Percentiles rank a stretch among this genome's conserved stretches.
Conservation (phyloP, 1,284 basidiomycete genomes). For the Tylopilus orsonianus region DNA sequence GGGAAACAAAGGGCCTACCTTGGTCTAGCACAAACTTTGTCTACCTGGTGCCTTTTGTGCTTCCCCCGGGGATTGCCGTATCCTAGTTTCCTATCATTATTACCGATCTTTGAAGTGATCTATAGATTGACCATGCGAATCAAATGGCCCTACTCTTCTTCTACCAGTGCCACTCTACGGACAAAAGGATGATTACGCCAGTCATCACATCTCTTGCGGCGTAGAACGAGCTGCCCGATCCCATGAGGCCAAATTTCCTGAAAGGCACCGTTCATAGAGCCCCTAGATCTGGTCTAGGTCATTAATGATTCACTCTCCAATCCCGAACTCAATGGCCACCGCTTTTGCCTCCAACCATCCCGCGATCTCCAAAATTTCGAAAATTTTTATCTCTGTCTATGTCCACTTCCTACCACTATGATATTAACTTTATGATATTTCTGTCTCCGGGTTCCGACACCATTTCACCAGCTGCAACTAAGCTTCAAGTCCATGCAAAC, state of each 20-base stretch:
- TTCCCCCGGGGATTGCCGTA: not conserved
- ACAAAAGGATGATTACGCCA: not conserved
- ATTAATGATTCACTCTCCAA: constrained; percentile 4
- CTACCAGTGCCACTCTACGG: constrained; percentile 15
- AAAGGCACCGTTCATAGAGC: constrained; percentile 11
- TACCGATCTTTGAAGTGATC: too few species aligned
- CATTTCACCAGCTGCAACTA: not conserved
- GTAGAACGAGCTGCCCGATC: not conserved
- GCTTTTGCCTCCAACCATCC: constrained; percentile 22
- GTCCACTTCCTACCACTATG: not conserved
- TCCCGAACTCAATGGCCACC: not conserved
- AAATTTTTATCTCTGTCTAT: constrained; percentile 15
- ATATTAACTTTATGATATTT: constrained; percentile 17
- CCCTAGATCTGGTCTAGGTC: constrained; percentile 12
- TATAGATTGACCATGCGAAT: constrained; percentile 1
- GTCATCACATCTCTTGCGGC: constrained; percentile 14
- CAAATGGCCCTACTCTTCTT: constrained; percentile 10
- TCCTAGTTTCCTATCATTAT: too few species aligned
- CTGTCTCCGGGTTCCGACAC: not conserved
- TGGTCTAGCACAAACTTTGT: not conserved
- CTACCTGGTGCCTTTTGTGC: not conserved
- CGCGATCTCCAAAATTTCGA: constrained; percentile 18
- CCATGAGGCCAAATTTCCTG: constrained; percentile 2
- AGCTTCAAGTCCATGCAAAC: constrained; percentile 15
- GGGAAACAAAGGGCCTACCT: too few species aligned